Evolutionary conservation across 1,284 basidiomycete genomes (phyloP).

Genomic region (Cryptococcus maquisensis): DNA sequence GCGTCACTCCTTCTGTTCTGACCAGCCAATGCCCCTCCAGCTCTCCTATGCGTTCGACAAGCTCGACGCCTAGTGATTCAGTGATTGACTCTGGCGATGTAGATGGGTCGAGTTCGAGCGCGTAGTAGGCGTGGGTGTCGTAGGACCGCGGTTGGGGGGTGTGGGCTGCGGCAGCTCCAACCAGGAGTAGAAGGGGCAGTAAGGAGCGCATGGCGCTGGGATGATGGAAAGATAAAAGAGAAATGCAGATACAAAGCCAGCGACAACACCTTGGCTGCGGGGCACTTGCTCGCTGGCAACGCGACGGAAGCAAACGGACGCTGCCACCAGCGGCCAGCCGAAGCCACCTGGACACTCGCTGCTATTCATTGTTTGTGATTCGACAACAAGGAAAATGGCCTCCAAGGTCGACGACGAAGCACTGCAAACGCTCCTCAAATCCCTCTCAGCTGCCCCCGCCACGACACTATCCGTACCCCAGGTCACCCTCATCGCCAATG

Average conservation of each 20-base stretch:
- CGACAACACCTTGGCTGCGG: background rate
- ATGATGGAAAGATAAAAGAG: background rate
- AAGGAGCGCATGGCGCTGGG: conserved; percentile 10
- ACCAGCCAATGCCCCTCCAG: conserved; percentile 80
- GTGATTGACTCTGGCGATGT: conserved; percentile 59
- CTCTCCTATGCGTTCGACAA: conserved; percentile 85
- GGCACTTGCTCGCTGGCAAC: background rate
- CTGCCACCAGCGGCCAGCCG: background rate
- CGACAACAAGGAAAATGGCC: background rate
- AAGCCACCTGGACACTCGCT: background rate
- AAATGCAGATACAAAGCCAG: background rate
- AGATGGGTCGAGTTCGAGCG: conserved; percentile 48
- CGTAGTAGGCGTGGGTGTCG: conserved; percentile 71
- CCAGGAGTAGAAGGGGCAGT: conserved; percentile 7
- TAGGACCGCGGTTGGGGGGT: conserved; percentile 52
- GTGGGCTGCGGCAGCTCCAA: background rate
- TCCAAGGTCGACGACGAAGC: conserved; percentile 1
- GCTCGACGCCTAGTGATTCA: conserved; percentile 66
- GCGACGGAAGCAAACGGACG: background rate
- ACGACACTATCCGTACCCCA: conserved; percentile 5
- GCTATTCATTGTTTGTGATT: background rate
- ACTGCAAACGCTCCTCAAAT: conserved; percentile 6
- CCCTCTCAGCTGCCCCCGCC: background rate
- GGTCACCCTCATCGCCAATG: conserved; percentile 19
- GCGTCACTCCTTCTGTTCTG: conserved; percentile 49